A percentile compares a stretch with the other conserved stretches of the same genome.
phyloP scores from a whole-genome alignment of 164 flowering plant genomes.

The Chimonanthus praecox region DNA sequence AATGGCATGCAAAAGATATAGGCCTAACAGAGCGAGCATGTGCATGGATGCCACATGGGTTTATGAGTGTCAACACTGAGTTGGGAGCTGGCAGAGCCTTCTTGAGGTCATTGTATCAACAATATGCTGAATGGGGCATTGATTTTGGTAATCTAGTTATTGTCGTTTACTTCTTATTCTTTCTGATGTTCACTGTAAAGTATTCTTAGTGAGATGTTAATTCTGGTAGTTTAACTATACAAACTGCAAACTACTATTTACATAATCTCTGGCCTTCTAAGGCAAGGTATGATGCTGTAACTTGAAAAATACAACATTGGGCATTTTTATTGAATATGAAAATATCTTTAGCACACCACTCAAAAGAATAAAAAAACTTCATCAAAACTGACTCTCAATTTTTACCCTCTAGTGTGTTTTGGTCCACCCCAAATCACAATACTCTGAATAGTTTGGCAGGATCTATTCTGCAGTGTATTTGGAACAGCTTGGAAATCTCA shows the following conservation, averaged over 20 bases:
- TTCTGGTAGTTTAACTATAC: background rate
- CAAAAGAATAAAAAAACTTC: too few species aligned
- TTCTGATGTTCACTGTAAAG: too few species aligned
- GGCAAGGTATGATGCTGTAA: background rate
- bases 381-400: background rate
- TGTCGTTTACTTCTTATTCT: background rate
- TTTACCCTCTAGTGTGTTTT: background rate
- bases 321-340: too few species aligned
- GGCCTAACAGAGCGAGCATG: slow-evolving; percentile 61
- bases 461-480: too few species aligned
- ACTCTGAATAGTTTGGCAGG: too few species aligned
- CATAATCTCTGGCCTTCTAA: background rate
- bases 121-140: slow-evolving; percentile 94
- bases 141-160: slow-evolving; percentile 59
- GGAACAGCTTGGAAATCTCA: too few species aligned
- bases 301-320: too few species aligned
- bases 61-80: slow-evolving; percentile 84
- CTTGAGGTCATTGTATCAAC: slow-evolving; percentile 73
- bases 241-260: background rate
- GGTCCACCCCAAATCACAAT: too few species aligned
- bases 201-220: background rate
- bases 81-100: slow-evolving; percentile 80
- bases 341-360: too few species aligned
- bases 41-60: slow-evolving; percentile 86
- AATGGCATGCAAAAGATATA: slow-evolving; percentile 75